Evolutionary conservation across 495 filamentous ascomycete genomes (phyloP), one percentile per base, ranked within the genome.

Genomic region (Neurospora terricola): DNA sequence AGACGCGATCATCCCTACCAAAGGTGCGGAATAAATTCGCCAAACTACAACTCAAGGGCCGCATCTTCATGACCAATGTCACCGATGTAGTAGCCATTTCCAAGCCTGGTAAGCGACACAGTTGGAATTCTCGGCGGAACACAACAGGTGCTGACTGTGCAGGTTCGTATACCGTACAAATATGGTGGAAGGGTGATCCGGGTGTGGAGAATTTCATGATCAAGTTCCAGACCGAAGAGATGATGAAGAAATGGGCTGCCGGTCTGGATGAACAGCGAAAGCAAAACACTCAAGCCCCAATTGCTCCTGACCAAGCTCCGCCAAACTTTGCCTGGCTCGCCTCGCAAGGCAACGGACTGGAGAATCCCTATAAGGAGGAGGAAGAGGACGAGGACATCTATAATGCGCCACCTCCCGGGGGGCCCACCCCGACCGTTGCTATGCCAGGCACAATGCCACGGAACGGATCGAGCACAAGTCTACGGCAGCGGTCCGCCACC

Each of bases 31-130:
- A 86, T 75, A 87, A 91, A 82, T 94, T 91, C 76, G 88, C 91
- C 40, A 94, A 92, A 79, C 84, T 99, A 69, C 94, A 97, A 79
- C 87, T 99, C 39, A 99, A 98, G 83, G 96, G 96, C 34, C 89
- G 96, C 27, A 99, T 99, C 77, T 98, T 98, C 82, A 98, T 99
- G 95, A 94, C 95, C 72, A 99, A 99, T 79, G 95, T 99, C 62
- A 99, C 96, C 8, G 94, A 98, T 78, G 91, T 97, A 34, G 84
- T 97, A 5, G 93, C 91, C 21, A 83, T 94, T 39, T 87, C 89
- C 71, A 97, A 93, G 80, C 91, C 91, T 78, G 94, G 94, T 97
- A 90, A 77, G 82, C 75, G 23, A 39, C 62, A 12, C 18, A 16
- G 30, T 23, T n/a, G 12, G 48, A 30, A 18, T 27, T 69, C 16